phyloP scores from a whole-genome alignment of 208 protist species.

The Leishmania martiniquensis region DNA sequence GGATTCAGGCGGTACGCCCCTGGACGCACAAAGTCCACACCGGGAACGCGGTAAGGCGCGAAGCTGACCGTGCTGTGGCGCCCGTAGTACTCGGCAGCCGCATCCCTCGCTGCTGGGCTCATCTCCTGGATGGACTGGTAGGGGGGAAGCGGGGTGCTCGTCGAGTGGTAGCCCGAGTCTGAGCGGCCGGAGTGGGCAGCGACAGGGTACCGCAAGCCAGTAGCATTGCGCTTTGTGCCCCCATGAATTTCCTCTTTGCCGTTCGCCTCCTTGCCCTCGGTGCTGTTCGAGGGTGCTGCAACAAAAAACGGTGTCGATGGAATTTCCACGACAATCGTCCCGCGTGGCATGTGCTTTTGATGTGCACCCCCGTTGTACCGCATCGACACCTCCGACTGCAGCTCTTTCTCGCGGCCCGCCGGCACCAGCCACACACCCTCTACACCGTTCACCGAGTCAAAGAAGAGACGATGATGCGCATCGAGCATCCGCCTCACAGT shows the following conservation, averaged over 20 bases:
- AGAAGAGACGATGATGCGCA: conserved; percentile 74
- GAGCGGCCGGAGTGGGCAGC: neutral
- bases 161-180: conserved; percentile 1
- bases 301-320: conserved; percentile 12
- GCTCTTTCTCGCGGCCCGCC: conserved; percentile 17
- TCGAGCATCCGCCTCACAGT: conserved; percentile 43
- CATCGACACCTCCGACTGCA: conserved; percentile 37
- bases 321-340: conserved; percentile 63
- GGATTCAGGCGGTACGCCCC: conserved; percentile 41
- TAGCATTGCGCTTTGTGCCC: neutral
- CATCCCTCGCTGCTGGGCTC: neutral
- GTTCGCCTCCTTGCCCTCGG: neutral
- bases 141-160: neutral
- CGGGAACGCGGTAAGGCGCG: conserved; percentile 14
- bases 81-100: neutral
- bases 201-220: neutral
- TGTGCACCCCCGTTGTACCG: conserved; percentile 28
- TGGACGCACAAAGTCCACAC: conserved; percentile 24
- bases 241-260: neutral
- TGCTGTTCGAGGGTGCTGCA: neutral
- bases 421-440: conserved; percentile 71
- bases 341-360: conserved; percentile 71
- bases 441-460: conserved; percentile 53
- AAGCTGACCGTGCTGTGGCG: neutral
- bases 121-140: neutral